A percentile compares a stretch with the other conserved stretches of the same genome.
Evolutionary conservation across 306 rosid species (phyloP).

Genomic region (Vigna hirtella): DNA sequence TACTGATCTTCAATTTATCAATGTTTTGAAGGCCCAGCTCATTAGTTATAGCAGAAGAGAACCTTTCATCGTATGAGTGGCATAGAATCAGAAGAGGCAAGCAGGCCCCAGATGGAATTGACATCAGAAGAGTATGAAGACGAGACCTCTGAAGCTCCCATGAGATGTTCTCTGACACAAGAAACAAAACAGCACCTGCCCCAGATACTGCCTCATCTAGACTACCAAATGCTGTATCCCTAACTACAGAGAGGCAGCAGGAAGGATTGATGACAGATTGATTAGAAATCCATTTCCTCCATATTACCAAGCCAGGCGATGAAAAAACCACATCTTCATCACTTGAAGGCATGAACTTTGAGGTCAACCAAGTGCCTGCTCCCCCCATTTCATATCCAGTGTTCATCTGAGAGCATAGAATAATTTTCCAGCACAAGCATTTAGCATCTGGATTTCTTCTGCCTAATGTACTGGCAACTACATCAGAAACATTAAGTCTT

Average conservation of each 20-base stretch:
- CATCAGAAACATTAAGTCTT: conserved; percentile 78
- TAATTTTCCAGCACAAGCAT: conserved; percentile 88
- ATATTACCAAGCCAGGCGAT: conserved; percentile 71
- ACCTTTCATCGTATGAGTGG: conserved; percentile 48
- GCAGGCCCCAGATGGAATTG: conserved; percentile 73
- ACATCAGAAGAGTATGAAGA: conserved; percentile 72
- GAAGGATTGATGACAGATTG: conserved; percentile 57
- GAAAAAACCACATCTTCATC: conserved; percentile 62
- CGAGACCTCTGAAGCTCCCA: conserved; percentile 67
- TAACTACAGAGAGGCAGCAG: conserved; percentile 81
- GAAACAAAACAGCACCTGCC: conserved; percentile 78
- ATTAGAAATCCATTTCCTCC: conserved; percentile 77
- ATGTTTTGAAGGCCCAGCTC: conserved; percentile 70
- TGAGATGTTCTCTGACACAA: conserved; percentile 68
- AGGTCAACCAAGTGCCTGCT: conserved; percentile 74
- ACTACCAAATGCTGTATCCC: conserved; percentile 60
- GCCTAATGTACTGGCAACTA: conserved; percentile 61
- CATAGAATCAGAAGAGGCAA: conserved; percentile 88
- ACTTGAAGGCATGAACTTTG: conserved; percentile 75
- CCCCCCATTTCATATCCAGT: conserved; percentile 49
- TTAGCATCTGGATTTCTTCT: conserved; percentile 64
- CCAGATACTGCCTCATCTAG: conserved; percentile 66
- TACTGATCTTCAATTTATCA: conserved; percentile 66
- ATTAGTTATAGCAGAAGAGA: conserved; percentile 56
- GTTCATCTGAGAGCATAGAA: conserved; percentile 66